Evolutionary conservation across 2,329 filamentous ascomycete genomes (phyloP).

Genomic region (Pseudogymnoascus sp.): DNA sequence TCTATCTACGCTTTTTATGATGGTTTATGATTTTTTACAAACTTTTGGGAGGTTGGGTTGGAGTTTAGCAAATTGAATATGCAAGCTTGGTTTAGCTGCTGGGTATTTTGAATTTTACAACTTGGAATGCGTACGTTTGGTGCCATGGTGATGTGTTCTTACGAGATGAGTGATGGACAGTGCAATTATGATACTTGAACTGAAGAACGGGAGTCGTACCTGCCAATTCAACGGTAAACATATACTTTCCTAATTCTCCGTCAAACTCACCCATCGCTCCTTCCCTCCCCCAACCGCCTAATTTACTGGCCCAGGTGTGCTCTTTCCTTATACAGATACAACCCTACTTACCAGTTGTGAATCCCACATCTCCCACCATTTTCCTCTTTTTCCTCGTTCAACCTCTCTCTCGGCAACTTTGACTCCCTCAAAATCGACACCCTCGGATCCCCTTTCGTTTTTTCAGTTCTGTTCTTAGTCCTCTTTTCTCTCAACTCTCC

Average conservation of each 20-base stretch:
- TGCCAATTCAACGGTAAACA: background rate
- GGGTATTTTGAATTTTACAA: background rate
- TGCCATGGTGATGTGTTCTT: background rate
- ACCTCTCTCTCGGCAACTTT: no score
- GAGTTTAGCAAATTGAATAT: background rate
- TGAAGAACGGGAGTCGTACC: no score
- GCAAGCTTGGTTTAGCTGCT: background rate
- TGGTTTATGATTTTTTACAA: background rate
- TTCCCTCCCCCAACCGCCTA: conserved; percentile 11
- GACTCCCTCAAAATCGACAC: no score
- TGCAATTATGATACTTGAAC: background rate
- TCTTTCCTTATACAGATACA: no score
- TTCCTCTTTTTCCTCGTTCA: no score
- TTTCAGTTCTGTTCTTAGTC: no score
- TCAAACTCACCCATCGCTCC: conserved; percentile 18
- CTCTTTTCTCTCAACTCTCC: no score
- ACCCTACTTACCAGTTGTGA: no score
- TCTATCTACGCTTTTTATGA: background rate
- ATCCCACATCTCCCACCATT: no score
- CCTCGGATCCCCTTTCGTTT: no score
- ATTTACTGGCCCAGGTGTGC: no score
- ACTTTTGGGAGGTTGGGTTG: background rate
- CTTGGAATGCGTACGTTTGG: background rate
- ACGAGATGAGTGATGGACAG: background rate
- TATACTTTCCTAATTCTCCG: background rate